phyloP scores from a whole-genome alignment of 2,329 filamentous ascomycete species.

The Graphilbum fragrans region DNA sequence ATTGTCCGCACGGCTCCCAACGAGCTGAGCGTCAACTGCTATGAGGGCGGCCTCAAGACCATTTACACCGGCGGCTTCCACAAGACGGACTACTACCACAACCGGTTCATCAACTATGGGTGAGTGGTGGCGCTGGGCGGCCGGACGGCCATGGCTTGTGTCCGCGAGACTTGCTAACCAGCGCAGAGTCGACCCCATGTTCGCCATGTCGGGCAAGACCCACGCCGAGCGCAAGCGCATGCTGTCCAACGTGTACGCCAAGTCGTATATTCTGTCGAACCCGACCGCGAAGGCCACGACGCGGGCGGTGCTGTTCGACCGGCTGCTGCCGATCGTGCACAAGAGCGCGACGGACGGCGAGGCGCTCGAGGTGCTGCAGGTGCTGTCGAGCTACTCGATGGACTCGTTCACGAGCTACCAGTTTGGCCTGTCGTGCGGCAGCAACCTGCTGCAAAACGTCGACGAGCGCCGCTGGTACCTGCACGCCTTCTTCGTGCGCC shows the following conservation, averaged over 20 bases:
- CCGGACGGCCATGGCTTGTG: too few species aligned
- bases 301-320: background rate
- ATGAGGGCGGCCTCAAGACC: slow-evolving; percentile 1
- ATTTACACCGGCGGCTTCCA: slow-evolving; percentile 1
- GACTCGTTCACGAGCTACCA: slow-evolving; percentile 1
- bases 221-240: slow-evolving; percentile 2
- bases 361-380: slow-evolving; percentile 1
- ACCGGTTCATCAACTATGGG: slow-evolving; percentile 2
- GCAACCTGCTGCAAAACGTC: background rate
- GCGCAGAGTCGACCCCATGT: slow-evolving; percentile 2
- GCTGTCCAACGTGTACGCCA: background rate
- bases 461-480: slow-evolving; percentile 1
- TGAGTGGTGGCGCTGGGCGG: too few species aligned
- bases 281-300: background rate
- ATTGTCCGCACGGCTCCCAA: slow-evolving; percentile 6
- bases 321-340: background rate
- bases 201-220: background rate
- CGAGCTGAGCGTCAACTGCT: slow-evolving; percentile 5
- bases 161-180: background rate
- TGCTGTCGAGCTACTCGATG: slow-evolving; percentile 1
- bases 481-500: background rate
- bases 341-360: background rate
- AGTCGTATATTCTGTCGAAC: slow-evolving; percentile 1
- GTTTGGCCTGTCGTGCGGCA: slow-evolving; percentile 1
- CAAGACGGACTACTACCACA: slow-evolving; percentile 3